Conservation (phyloP, 768 basidiomycete genomes). For the Podaxis rugospora region DNA sequence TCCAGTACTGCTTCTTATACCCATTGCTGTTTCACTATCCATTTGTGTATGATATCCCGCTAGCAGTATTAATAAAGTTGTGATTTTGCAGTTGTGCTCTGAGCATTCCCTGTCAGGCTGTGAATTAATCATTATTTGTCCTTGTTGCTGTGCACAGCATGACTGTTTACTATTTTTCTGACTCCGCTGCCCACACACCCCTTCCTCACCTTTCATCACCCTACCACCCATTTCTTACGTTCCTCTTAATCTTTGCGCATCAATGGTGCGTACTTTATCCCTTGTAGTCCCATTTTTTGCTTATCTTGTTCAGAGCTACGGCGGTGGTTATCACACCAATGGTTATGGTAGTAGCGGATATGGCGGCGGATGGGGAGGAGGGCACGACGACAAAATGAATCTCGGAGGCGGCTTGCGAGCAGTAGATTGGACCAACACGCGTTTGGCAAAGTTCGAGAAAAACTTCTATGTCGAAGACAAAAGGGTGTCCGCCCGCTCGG, state of each 20-base stretch:
- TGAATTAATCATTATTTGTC: conserved; percentile 18
- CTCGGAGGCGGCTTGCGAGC: conserved; percentile 78
- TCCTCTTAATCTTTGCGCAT: conserved; percentile 7
- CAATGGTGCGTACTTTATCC: conserved; percentile 19
- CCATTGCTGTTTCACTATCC: neutral
- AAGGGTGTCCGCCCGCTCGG: conserved; percentile 68
- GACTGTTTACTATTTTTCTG: conserved; percentile 8
- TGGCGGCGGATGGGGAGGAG: conserved; percentile 49
- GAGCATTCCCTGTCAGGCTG: neutral
- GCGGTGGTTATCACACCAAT: conserved; percentile 27
- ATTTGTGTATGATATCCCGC: neutral
- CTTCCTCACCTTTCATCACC: conserved; percentile 10
- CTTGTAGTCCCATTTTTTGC: neutral
- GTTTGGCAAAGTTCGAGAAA: conserved; percentile 89
- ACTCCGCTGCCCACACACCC: conserved; percentile 8
- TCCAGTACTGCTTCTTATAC: conserved; percentile 2
- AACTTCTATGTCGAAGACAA: conserved; percentile 96
- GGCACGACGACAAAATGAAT: conserved; percentile 67
- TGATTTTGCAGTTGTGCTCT: neutral
- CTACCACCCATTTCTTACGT: neutral
- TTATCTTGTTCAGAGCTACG: conserved; percentile 27
- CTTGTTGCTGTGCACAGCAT: conserved; percentile 13
- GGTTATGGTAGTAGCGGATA: conserved; percentile 42
- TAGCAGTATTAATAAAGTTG: neutral
- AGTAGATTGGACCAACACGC: conserved; percentile 79